These are phyloP conservation scores for Fusarium graminum DNA, from an alignment of 2,329 filamentous ascomycete species.

Conservation along the genomic window DNA sequence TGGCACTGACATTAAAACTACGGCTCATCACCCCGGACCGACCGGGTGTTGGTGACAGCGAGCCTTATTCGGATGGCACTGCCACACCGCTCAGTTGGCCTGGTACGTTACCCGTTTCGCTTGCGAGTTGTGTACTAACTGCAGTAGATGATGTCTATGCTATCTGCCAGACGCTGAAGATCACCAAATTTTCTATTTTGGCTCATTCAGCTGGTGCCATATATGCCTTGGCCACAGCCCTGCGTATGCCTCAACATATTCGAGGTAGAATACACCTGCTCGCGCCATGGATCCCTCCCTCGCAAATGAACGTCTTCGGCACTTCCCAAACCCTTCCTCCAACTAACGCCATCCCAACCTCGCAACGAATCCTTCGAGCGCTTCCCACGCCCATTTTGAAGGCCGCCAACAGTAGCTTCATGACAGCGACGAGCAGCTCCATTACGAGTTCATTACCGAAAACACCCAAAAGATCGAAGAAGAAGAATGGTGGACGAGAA, in stretches of 20 bases:
- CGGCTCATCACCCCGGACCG: constrained; percentile 94
- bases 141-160: constrained; percentile 82
- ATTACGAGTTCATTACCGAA: constrained; percentile 84
- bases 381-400: constrained; percentile 92
- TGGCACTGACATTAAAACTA: constrained; percentile 88
- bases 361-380: constrained; percentile 89
- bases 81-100: constrained; percentile 94
- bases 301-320: constrained; percentile 85
- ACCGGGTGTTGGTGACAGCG: constrained; percentile 93
- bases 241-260: constrained; percentile 96
- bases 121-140: constrained; percentile 1
- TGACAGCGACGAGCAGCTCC: constrained; percentile 89
- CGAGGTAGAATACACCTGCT: constrained; percentile 93
- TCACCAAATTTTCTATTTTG: constrained; percentile 95
- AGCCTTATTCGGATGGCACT: constrained; percentile 83
- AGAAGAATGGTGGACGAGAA: constrained; percentile 63
- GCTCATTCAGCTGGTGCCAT: constrained; percentile 98
- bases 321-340: constrained; percentile 80
- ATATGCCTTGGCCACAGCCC: constrained; percentile 92
- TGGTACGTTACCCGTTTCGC: constrained; percentile 66
- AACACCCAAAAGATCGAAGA: constrained; percentile 70
- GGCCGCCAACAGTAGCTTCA: constrained; percentile 95
- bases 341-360: constrained; percentile 87
- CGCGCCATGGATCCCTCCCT: constrained; percentile 97
- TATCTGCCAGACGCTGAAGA: constrained; percentile 91